Evolutionary conservation across 495 filamentous ascomycete species (phyloP), one percentile per base, ranked within the genome.

Genomic region (Opeltia flavorubescens): DNA sequence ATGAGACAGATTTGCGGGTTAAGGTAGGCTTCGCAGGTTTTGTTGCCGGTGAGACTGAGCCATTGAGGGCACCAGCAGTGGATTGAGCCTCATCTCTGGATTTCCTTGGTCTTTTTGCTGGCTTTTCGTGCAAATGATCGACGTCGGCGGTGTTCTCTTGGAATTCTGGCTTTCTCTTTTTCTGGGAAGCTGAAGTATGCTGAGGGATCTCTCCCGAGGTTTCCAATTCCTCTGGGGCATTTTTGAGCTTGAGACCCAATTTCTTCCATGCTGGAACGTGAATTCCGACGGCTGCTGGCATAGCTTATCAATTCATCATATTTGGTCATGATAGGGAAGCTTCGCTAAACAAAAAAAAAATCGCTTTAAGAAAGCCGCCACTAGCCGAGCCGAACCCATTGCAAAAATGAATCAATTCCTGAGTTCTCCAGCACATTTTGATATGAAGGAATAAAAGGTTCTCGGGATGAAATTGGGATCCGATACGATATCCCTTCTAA

Each of bases 241-340:
- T 73, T 57, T 86, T 87, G 62, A 83, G 71, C 70, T 84, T 82
- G 58, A 84, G 67, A 41, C 80, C 83, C 59, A 86, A 64, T 66
- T 80, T 74, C 63, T 85, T 86, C 81, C 80, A 86, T 45, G 83
- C 80, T 17, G 83, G 82, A 39, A 83, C 68, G 57, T 70, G 72
- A 55, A 65, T 60, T 26, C 57, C 47, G 25, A 55, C 27, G 24
- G 48, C 46, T 29, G 51, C 38, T 27, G 51, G 39, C 59, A 64
- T 62, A 53, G 44, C 18, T 41, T 17, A 8, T 1, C 5, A 23
- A 8, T 39, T 24, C 18, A 41, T 41, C 1, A 18, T 26, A 6
- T 31, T 25, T 8, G 36, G 36, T 31, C 6, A 6, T 31, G 6
- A 13, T 31, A 31, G 13, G 17, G 36, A 20, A 40, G 31, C 40